Base-by-base conservation (phyloP, 2,329 filamentous ascomycete species). In the Stagonosporopsis chrysanthemi region DNA sequence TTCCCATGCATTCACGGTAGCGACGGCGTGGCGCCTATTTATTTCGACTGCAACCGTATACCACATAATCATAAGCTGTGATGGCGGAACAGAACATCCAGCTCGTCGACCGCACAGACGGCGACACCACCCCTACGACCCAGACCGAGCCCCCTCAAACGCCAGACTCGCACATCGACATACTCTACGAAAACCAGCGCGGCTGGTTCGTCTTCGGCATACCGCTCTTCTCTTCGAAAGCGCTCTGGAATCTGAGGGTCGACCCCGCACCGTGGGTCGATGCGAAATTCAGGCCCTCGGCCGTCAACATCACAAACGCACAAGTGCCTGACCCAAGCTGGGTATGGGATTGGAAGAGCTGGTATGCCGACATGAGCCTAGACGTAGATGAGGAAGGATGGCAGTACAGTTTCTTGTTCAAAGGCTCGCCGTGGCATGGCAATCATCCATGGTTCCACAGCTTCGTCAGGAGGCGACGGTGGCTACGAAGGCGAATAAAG, bases 121-220 rank as follows among this genome's bases (percentile, higher is more conserved):
- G 74, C 64, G 74, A 76, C 56, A 78, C 63, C 23, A 67, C 65
- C 22, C 66, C 69, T 12, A 66, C 67, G 9, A 56, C 55, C 17
- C 61, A 60, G 44, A 36, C 67, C 17, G 62, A 67, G 52, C 61
- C 62, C 14, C 60, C 63, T 36, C 56, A 52, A 14, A 66, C 63
- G 11, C 60, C 67, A 33, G 66, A 69, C 50, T 70, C 68, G 14
- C 68, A 75, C 61, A 72, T 98, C 59, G 95, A 99, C 62, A 85
- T 98, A 5, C 82, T 99, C 0, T 98, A 96, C 76, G 95, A 99
- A 75, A 99, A 99, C 71, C 91, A 99, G 78, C 86, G 95, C 55
- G 95, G 95, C 11, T 88, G 87, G 36, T 96, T 97, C 71, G 82
- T 96, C 60, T 98, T 94, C 69, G 94, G 95, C 26, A 85, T 92